Percentiles rank a stretch among this genome's conserved stretches.
Evolutionary conservation across 169 alveolate genomes (phyloP).

Genomic region (Plasmodium coatneyi): DNA sequence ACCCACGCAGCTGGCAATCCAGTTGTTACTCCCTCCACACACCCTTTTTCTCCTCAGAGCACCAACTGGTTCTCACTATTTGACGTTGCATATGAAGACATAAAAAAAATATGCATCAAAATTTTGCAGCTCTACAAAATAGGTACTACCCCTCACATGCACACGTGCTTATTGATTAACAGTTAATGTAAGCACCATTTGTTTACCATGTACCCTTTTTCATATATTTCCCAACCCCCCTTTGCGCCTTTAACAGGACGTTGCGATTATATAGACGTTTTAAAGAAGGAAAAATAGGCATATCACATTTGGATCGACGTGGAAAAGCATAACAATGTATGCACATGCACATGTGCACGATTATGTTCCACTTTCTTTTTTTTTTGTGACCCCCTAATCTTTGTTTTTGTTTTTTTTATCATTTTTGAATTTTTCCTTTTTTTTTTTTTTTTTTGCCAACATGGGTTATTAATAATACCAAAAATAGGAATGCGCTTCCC

Average conservation of each 20-base stretch:
- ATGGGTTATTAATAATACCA: background rate
- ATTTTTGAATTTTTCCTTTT: background rate
- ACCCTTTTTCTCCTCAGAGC: background rate
- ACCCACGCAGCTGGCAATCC: background rate
- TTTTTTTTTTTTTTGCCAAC: background rate
- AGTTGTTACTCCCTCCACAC: background rate
- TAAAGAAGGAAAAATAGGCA: constrained; percentile 14
- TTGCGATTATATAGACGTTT: constrained; percentile 56
- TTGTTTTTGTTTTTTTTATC: background rate
- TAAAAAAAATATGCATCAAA: constrained; percentile 78
- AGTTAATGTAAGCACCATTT: background rate
- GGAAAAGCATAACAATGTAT: background rate
- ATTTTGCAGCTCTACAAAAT: constrained; percentile 79
- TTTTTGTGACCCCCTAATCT: background rate
- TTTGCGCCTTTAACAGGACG: constrained; percentile 23
- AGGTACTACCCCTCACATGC: constrained; percentile 12
- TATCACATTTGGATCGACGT: background rate
- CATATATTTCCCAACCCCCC: background rate
- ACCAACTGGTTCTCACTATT: constrained; percentile 82
- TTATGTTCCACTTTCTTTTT: background rate
- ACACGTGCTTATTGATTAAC: background rate
- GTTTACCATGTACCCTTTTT: background rate
- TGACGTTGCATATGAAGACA: constrained; percentile 84
- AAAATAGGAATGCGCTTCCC: background rate
- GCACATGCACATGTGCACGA: background rate